Base-by-base conservation (phyloP, 805 yeast genomes). In the Saturnispora quitensis region DNA sequence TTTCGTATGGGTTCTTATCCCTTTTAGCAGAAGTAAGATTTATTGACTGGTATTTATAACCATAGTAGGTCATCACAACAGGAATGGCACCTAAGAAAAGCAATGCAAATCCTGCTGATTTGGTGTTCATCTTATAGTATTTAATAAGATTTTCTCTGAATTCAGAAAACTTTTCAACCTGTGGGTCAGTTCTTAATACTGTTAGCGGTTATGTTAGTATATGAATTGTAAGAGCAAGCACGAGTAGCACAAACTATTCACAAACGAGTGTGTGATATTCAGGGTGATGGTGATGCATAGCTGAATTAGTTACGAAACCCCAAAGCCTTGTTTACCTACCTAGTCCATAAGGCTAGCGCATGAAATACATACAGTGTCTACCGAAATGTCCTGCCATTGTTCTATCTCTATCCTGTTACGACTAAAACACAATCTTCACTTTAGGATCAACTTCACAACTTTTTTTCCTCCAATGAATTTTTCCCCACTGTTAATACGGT, bases 331-430 rank as follows among this genome's bases (percentile, higher is more conserved):
- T 13, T 31, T 12, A 6, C 9, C 34, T 13, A 31, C 15, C 34
- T 20, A 18, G 7, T 5, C 4, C 5, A 9, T 20, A 5, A 9
- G 4, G 13, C 6, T 38, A 17, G 9, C 13, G 5, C 22, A 17
- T 40, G 5, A 22, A 24, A 18, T 49, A 62, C 67, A 54, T 62
- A 63, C 67, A 55, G 52, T 65, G 68, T 65, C 68, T 65, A 53
- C 65, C 67, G 50, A 63, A 63, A 46, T 56, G 59, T 18, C 65
- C 67, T 24, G 67, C 68, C 68, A 65, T 65, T 28, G 48, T 58
- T 40, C 47, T 47, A 20, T 28, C 9, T 17, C 27, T 6, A 6
- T 22, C n/a, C 7, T 34, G 18, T 33, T 18, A 7, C 34, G 33
- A 40, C 5, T 24, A 40, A 12, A 31, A 31, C 34, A 31, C 34